Evolutionary conservation across 805 yeast species (phyloP), one percentile per base, ranked within the genome.

Genomic region (Kodamaea jinghongensis): DNA sequence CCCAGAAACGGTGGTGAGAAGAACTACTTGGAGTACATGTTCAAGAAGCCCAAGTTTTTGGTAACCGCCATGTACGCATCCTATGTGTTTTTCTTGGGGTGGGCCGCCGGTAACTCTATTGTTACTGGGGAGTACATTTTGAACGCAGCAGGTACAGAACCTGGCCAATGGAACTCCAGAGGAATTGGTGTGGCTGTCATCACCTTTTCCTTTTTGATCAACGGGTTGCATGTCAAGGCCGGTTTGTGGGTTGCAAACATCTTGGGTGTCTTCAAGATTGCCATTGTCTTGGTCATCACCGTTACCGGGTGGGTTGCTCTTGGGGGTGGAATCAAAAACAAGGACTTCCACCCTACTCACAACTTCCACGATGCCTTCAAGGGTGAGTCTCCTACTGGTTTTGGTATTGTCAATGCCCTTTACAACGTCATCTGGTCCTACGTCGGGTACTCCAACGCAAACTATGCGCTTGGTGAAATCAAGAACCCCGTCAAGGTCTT

Each of bases 1-100:
- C 86, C 87, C 34, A 76, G 83, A 63, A 85, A 86, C 53, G 95
- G 95, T 49, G 96, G 93, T 49, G 95, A 86, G 55, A 85, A 84
- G 62, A 84, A 83, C 53, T 86, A 86, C 56, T 63, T 86, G 50
- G 93, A 86, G 57, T 81, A 74, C 50, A 76, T 84, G 36, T 86
- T 71, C 64, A 71, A 70, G 36, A 78, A 75, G 50, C 95, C 95
- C 30, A 74, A 67, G 56, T 84, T 81, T 54, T 67, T 86, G 43
- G 73, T 82, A 33, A 80, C 86, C 17, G 77, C 70, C 43, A 67
- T 66, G 72, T 69, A 69, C 51, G 89, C 87, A 0, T 68, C 89
- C 2, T 83, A 84, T 54, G 79, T 81, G 12, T 79, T 86, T 53
- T 73, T 84, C 52, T 67, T 86, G 35, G 93, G 93, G 27, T 86